A percentile compares a stretch with the other conserved stretches of the same genome.
phyloP scores from a whole-genome alignment of 225 moss, liverwort and hornwort genomes.

The Pleurozium schreberi region DNA sequence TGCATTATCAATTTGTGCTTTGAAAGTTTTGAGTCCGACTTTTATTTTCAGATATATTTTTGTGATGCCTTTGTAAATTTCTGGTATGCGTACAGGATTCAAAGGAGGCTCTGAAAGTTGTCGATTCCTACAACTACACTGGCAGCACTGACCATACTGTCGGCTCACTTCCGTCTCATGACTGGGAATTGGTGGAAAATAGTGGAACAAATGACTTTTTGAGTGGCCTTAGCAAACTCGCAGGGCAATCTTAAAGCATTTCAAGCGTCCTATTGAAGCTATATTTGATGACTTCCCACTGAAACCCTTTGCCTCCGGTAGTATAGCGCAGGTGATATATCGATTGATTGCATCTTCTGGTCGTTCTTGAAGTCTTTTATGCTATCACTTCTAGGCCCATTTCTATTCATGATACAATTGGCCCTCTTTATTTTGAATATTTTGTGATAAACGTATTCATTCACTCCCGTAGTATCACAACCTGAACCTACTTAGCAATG shows the following conservation, averaged over 20 bases:
- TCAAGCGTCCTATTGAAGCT: slow-evolving; percentile 72
- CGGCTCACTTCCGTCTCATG: slow-evolving; percentile 19
- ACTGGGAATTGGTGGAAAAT: slow-evolving; percentile 44
- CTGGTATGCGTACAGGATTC: slow-evolving; percentile 15
- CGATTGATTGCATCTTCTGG: not conserved
- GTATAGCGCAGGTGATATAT: slow-evolving; percentile 78
- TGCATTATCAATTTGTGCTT: not conserved
- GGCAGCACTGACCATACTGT: slow-evolving; percentile 21
- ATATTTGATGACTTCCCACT: slow-evolving; percentile 81
- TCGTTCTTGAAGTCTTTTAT: not conserved
- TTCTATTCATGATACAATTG: not conserved
- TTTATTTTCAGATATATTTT: not conserved
- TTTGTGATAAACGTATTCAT: not conserved
- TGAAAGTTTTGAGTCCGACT: not conserved
- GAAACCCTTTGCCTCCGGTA: slow-evolving; percentile 84
- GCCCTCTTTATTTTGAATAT: not conserved
- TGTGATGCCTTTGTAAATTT: not conserved
- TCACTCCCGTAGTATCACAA: not conserved
- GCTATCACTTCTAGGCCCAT: not conserved
- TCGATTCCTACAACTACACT: slow-evolving; percentile 20
- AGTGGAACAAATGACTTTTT: slow-evolving; percentile 38
- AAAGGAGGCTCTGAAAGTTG: not conserved
- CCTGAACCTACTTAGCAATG: not conserved
- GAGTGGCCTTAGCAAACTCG: slow-evolving; percentile 64
- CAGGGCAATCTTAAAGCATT: slow-evolving; percentile 45